Evolutionary conservation across 169 alveolate species (phyloP).

Genomic region (Eimeria mitis): DNA sequence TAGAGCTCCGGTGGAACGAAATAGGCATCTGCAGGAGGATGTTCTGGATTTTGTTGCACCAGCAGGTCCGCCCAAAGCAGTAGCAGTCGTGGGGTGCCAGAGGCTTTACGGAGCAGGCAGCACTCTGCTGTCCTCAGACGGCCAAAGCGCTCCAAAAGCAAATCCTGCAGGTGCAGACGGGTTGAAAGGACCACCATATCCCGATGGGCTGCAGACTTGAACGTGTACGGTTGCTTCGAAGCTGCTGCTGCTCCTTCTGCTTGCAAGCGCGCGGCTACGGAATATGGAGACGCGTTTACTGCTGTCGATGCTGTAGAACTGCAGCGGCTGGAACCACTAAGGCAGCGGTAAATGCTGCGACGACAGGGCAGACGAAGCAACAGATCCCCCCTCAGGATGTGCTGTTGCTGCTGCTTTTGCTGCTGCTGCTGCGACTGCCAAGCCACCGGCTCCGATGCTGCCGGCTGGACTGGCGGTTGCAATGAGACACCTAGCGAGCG

Average conservation of each 20-base stretch:
- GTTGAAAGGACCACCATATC: constrained; percentile 77
- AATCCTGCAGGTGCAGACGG: constrained; percentile 72
- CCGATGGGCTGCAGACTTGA: constrained; percentile 80
- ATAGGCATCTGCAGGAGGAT: constrained; percentile 50
- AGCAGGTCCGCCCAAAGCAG: constrained; percentile 72
- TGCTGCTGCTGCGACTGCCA: background rate
- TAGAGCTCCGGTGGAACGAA: constrained; percentile 58
- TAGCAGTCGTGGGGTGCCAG: constrained; percentile 52
- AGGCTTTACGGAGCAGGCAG: constrained; percentile 27
- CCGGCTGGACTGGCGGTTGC: background rate
- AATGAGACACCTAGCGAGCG: background rate
- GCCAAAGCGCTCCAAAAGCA: constrained; percentile 79
- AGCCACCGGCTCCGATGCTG: background rate
- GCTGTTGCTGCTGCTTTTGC: background rate
- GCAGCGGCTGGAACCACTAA: background rate
- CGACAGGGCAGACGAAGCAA: background rate
- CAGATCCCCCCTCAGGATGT: background rate
- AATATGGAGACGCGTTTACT: background rate
- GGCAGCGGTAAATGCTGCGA: background rate
- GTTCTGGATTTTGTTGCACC: constrained; percentile 57
- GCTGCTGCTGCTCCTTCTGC: background rate
- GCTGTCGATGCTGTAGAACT: background rate
- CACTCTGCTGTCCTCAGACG: constrained; percentile 70
- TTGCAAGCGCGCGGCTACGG: background rate
- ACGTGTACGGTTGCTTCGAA: constrained; percentile 1